Base-by-base conservation (phyloP, 2,329 filamentous ascomycete species). In the Neonectria magnoliae region DNA sequence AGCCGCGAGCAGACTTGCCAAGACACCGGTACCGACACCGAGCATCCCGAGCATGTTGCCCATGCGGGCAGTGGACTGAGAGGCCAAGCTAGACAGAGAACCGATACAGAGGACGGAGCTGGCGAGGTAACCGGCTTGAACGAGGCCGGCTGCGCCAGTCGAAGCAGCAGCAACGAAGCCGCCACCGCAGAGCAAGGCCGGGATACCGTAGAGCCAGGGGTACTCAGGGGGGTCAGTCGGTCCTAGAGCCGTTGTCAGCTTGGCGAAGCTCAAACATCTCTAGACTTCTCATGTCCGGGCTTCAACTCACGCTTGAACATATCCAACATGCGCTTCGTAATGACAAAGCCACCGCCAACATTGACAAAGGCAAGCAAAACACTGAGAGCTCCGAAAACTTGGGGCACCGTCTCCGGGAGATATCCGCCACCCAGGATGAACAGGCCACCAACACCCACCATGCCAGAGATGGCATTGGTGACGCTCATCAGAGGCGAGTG, bases 401-500 rank as follows among this genome's bases (percentile, higher is more conserved):
- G 93, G 0, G 93, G 93, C 6, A 97, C 83, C 0, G 93, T 97
- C 72, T 90, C 88, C 0, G 93, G 93, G 0, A 93, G 68, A 74
- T 90, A 91, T 25, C 93, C 93, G 31, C 93, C 93, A 13, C 93
- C 94, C 81, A 97, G 91, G 59, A 97, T 90, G 81, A 97, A 97
- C 68, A 97, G 85, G 13, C 94, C 93, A 61, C 93, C 94, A 65
- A 97, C 86, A 62, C 93, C 94, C 31, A 97, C 94, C 91, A 97
- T 93, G 79, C 91, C 93, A 33, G 93, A 96, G 71, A 97, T 97
- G 29, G 94, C 94, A 76, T 97, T 97, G 8, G 94, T 97, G 38
- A 97, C 93, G 71, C 91, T 94, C 94, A 97, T 97, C 5, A 97
- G 82, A 1, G 93, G 94, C 2, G 92, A 95, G 77, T 97, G 94